Evolutionary conservation across 2,329 filamentous ascomycete genomes (phyloP).

Genomic region (Myotisia sp.): DNA sequence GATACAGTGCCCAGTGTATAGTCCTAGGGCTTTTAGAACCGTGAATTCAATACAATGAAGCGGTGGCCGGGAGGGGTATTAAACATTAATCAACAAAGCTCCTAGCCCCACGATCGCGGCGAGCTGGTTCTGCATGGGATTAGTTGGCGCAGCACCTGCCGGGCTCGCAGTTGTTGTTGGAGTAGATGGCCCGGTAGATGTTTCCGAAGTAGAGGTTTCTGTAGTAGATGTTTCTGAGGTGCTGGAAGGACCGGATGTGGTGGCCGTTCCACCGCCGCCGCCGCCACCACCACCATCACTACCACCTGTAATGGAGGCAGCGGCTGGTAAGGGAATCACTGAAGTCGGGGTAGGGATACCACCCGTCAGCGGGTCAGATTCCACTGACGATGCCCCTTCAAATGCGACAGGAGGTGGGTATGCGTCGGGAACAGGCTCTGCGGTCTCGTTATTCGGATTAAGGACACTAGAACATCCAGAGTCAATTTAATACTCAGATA

Average conservation of each 20-base stretch:
- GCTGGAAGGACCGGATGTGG: neutral
- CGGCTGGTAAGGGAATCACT: slow-evolving; percentile 17
- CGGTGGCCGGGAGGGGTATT: too few species aligned
- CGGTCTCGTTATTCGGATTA: slow-evolving; percentile 39
- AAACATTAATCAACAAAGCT: slow-evolving; percentile 15
- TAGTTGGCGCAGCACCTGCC: slow-evolving; percentile 23
- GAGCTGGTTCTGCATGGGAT: slow-evolving; percentile 30
- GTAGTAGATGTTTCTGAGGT: slow-evolving; percentile 4
- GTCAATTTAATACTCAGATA: slow-evolving; percentile 1
- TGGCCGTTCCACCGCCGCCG: neutral
- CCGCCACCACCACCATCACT: slow-evolving; percentile 10
- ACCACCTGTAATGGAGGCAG: slow-evolving; percentile 17
- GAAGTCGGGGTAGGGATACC: slow-evolving; percentile 36
- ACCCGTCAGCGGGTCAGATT: slow-evolving; percentile 42
- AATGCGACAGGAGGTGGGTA: slow-evolving; percentile 35
- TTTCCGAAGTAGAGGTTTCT: slow-evolving; percentile 1
- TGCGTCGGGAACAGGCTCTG: slow-evolving; percentile 34
- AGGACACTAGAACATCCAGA: slow-evolving; percentile 40
- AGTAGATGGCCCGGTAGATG: neutral
- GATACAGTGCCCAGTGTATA: too few species aligned
- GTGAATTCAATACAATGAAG: too few species aligned
- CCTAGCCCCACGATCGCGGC: slow-evolving; percentile 36
- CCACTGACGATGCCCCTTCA: slow-evolving; percentile 37
- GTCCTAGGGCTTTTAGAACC: too few species aligned
- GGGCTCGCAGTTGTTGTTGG: slow-evolving; percentile 2